Conservation (phyloP, 176 grass and related monocot species). For the Oryza glumipatula region DNA sequence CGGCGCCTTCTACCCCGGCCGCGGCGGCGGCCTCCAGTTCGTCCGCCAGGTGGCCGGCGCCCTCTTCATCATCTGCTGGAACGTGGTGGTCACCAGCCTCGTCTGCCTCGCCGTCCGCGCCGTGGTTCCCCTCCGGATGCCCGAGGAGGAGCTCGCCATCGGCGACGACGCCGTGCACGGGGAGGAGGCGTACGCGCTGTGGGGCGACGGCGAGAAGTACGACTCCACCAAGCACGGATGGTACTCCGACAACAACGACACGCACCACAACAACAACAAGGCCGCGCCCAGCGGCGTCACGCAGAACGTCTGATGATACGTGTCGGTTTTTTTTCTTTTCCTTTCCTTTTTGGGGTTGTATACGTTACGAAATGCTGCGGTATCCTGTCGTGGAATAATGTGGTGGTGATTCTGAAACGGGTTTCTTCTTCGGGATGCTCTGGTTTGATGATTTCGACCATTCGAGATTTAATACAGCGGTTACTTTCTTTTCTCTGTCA, state of each 20-base stretch:
- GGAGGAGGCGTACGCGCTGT: slow-evolving; percentile 92
- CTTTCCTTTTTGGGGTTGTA: not conserved
- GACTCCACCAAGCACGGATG: slow-evolving; percentile 73
- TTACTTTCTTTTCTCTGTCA: not conserved
- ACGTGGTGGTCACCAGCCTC: slow-evolving; percentile 67
- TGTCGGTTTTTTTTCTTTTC: not conserved
- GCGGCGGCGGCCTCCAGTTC: slow-evolving; percentile 59
- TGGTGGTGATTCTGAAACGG: slow-evolving; percentile 4
- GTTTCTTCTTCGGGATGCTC: not conserved
- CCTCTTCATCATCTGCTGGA: slow-evolving; percentile 79
- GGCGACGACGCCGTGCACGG: slow-evolving; percentile 94
- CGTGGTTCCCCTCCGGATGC: slow-evolving; percentile 78
- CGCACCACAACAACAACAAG: slow-evolving; percentile 43
- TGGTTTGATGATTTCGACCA: not conserved
- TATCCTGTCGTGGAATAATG: slow-evolving; percentile 44
- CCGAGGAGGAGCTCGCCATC: slow-evolving; percentile 84
- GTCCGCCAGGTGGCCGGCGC: slow-evolving; percentile 72
- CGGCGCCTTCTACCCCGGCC: slow-evolving; percentile 77
- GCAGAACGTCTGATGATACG: slow-evolving; percentile 49
- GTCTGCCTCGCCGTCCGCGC: slow-evolving; percentile 61
- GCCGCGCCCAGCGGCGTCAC: slow-evolving; percentile 66
- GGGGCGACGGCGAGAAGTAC: slow-evolving; percentile 98
- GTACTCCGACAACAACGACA: slow-evolving; percentile 58
- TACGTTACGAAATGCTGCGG: not conserved
- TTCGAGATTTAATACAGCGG: not conserved